phyloP scores from a whole-genome alignment of 73 alveolate species.

The Paramecium tetraurelia region DNA sequence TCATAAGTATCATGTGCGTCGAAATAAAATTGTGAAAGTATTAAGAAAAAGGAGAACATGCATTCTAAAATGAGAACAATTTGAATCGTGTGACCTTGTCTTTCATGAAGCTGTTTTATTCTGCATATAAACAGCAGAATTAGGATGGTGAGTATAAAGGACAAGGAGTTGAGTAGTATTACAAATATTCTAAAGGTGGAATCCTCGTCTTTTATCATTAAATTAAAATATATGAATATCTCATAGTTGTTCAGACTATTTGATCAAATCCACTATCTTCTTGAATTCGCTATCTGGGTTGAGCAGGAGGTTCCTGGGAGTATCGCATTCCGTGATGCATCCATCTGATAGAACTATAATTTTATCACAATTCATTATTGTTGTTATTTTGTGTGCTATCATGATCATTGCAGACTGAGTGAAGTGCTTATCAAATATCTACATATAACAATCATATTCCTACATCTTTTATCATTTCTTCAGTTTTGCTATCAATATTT shows the following conservation, averaged over 20 bases:
- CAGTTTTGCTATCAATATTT: slow-evolving; percentile 68
- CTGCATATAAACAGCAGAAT: neutral
- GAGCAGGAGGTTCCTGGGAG: neutral
- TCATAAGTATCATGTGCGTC: neutral
- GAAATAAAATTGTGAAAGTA: neutral
- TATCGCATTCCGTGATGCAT: slow-evolving; percentile 32
- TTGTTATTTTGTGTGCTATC: slow-evolving; percentile 77
- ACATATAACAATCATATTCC: slow-evolving; percentile 53
- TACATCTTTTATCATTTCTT: slow-evolving; percentile 42
- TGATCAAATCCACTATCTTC: slow-evolving; percentile 1
- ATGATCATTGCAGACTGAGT: slow-evolving; percentile 66
- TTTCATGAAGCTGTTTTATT: neutral
- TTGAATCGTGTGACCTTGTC: neutral
- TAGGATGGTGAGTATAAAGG: neutral
- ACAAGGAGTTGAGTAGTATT: neutral
- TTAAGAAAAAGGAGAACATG: neutral
- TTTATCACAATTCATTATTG: slow-evolving; percentile 71
- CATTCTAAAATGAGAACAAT: neutral
- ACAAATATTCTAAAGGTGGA: neutral
- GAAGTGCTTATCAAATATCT: slow-evolving; percentile 64
- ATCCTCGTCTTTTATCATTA: neutral
- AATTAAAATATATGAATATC: neutral
- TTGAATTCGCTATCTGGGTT: neutral
- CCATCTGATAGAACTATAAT: slow-evolving; percentile 28
- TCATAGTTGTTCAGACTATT: slow-evolving; percentile 7